Percentiles rank a stretch among this genome's conserved stretches.
Conservation (phyloP, 2,329 filamentous ascomycete species). For the Leptographium galeiforme region DNA sequence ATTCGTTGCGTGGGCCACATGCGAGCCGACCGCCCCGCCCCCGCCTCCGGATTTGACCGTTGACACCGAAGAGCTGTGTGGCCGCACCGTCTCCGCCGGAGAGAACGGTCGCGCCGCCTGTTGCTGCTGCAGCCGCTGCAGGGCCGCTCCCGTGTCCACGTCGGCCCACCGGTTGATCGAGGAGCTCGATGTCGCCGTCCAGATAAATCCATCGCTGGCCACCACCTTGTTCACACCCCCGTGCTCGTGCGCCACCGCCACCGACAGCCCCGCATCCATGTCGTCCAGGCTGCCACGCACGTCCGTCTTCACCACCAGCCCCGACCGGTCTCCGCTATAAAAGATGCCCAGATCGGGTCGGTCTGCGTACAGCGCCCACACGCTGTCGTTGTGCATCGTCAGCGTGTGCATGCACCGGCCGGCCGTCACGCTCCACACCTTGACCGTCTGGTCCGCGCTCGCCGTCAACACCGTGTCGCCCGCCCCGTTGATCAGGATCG, state of each 20-base stretch:
- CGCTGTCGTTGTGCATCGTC: conserved; percentile 97
- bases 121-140: conserved; percentile 18
- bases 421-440: conserved; percentile 92
- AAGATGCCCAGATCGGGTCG: conserved; percentile 78
- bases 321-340: conserved; percentile 87
- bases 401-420: conserved; percentile 95
- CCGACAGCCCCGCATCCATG: conserved; percentile 75
- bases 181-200: conserved; percentile 81
- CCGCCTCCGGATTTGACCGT: conserved; percentile 16
- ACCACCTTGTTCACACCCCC: conserved; percentile 61
- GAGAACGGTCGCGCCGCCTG: conserved; percentile 4
- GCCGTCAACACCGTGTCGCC: conserved; percentile 88
- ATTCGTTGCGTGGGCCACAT: conserved; percentile 5
- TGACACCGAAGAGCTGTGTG: conserved; percentile 15
- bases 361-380: conserved; percentile 90
- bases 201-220: conserved; percentile 62
- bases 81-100: conserved; percentile 5
- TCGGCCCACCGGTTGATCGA: conserved; percentile 89
- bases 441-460: conserved; percentile 92
- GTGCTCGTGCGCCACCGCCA: conserved; percentile 87
- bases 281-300: conserved; percentile 39
- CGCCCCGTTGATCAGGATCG: conserved; percentile 77
- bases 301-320: conserved; percentile 92
- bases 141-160: conserved; percentile 62
- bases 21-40: conserved; percentile 12